These are phyloP conservation scores for Iris macrosiphon DNA, from an alignment of 106 monocot species.

Conservation along the genomic window DNA sequence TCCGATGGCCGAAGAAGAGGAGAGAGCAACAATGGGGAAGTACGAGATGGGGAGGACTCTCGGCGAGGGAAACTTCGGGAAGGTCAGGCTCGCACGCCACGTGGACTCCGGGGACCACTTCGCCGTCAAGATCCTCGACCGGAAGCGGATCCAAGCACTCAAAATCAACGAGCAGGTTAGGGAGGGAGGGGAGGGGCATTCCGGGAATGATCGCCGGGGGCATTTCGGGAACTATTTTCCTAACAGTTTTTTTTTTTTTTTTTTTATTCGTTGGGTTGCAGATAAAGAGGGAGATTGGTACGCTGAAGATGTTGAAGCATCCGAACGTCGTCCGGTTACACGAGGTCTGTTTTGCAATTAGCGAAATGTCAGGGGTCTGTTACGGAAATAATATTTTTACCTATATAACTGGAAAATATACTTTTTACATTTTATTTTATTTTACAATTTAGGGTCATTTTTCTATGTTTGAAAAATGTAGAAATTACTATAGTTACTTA, in stretches of 20 bases:
- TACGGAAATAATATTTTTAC: too few species aligned
- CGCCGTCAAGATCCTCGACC: conserved; percentile 85
- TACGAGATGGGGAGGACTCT: conserved; percentile 78
- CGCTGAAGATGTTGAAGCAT: conserved; percentile 54
- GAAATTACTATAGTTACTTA: too few species aligned
- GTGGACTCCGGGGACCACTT: conserved; percentile 38
- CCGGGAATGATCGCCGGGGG: too few species aligned
- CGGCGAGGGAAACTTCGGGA: conserved; percentile 83
- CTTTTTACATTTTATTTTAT: too few species aligned
- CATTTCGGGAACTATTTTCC: too few species aligned
- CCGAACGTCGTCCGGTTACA: conserved; percentile 55
- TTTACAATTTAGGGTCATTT: too few species aligned
- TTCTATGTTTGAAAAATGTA: too few species aligned
- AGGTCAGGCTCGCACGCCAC: conserved; percentile 65
- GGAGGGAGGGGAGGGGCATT: too few species aligned
- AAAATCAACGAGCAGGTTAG: conserved; percentile 54
- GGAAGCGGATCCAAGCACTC: conserved; percentile 31
- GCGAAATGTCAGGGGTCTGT: too few species aligned
- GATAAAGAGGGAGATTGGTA: conserved; percentile 65
- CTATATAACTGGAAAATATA: too few species aligned
- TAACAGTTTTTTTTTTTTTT: background rate
- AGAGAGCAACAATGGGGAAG: conserved; percentile 33
- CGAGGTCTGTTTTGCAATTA: conserved; percentile 50
- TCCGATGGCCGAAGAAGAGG: background rate
- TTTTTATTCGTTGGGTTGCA: conserved; percentile 6